Evolutionary conservation across 305 asterid species (phyloP), one percentile per base, ranked within the genome.

Genomic region (Solanum hybrid): DNA sequence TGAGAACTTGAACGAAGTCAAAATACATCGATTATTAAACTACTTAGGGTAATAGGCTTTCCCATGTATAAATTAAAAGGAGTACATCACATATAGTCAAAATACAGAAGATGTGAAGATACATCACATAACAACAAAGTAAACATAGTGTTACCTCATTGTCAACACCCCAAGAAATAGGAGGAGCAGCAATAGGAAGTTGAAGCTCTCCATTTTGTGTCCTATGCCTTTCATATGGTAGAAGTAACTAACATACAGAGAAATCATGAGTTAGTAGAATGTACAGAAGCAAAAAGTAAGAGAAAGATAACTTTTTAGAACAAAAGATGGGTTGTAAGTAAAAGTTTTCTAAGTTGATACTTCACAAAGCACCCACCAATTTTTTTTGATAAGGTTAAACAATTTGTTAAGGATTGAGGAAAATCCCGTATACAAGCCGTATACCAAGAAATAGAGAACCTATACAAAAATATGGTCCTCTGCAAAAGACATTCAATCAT

Each of bases 191-290:
- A 77, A 90, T 88, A 35, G 98, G 95, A 86, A 95, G 94, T 87
- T 93, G 94, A 89, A 96, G 95, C 88, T 94, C 98, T 13, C 98
- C 98, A 75, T 90, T 94, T 88, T 92, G 97, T 90, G 88, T 92
- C 94, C 94, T 95, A 84, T 94, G 92, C 92, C 94, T 95, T 91
- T 97, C 99, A 92, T 93, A 97, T 86, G 94, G 98, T 73, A 96
- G 93, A 92, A 96, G 95, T 81, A 98, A 94, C 99, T 97, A 90
- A 60, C 46, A 87, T 92, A 92, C 79, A 71, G 29, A 66, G 38
- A 32, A 27, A 86, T 86, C 37, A 66, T 38, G 22, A 29, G 40
- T 38, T 56, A 72, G 20, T 32, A 90, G 4, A 29, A 86, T 56
- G 87, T 73, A 64, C 75, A 38, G 34, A 8, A 88, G 60, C 12